Conservation (phyloP, 352 stramenopile species). For the Hyaloperonospora arabidopsidis region DNA sequence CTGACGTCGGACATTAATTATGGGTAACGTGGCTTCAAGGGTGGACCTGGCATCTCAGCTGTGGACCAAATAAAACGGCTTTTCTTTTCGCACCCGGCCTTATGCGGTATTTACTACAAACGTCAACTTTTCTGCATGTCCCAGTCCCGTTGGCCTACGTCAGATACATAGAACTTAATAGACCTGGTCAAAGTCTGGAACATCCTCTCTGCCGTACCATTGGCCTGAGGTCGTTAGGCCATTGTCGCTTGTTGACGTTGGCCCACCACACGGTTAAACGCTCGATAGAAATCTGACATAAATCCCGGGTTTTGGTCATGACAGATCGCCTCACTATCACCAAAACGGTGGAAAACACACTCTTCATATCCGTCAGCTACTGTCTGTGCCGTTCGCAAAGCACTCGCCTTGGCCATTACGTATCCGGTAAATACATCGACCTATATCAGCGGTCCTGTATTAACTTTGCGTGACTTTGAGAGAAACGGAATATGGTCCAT, state of each 20-base stretch:
- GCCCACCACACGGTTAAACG: neutral
- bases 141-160: constrained; percentile 10
- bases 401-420: neutral
- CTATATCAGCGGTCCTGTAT: neutral
- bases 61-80: neutral
- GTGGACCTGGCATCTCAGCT: too few species aligned
- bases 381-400: neutral
- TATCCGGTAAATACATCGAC: neutral
- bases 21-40: too few species aligned
- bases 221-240: constrained; percentile 5
- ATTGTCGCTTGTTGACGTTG: constrained; percentile 3
- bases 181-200: constrained; percentile 7
- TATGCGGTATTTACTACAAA: constrained; percentile 9
- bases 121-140: constrained; percentile 8
- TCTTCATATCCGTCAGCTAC: neutral
- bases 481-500: constrained; percentile 1
- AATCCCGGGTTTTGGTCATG: neutral
- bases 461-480: neutral
- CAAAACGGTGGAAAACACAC: neutral
- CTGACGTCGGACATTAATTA: too few species aligned
- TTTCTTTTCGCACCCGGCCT: constrained; percentile 4
- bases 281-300: neutral
- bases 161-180: constrained; percentile 8
- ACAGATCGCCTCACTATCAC: neutral
- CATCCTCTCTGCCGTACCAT: constrained; percentile 10